These are phyloP conservation scores for Tuber melanosporum DNA, from an alignment of 495 filamentous ascomycete species.

Conservation along the genomic window DNA sequence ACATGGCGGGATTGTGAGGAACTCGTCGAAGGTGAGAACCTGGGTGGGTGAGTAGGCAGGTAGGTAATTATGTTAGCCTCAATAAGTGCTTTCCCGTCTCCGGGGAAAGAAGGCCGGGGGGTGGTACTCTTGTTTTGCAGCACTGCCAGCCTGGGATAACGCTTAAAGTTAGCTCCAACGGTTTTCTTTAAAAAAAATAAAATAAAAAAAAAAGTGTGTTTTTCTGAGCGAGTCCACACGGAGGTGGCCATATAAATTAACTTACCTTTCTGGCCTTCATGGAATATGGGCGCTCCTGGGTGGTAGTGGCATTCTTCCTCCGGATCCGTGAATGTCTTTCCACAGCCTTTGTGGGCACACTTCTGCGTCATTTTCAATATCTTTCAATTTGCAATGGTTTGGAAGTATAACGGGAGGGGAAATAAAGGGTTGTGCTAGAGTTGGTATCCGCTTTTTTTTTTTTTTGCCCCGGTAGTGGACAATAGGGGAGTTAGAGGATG, in stretches of 20 bases:
- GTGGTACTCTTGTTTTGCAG: conserved; percentile 65
- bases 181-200: conserved; percentile 8
- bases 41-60: conserved; percentile 43
- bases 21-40: conserved; percentile 97
- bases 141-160: conserved; percentile 82
- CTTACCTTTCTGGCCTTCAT: conserved; percentile 97
- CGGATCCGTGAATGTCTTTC: conserved; percentile 74
- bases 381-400: background rate
- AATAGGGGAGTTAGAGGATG: background rate
- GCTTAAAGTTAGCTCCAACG: conserved; percentile 14
- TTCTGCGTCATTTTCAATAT: conserved; percentile 64
- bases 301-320: conserved; percentile 87
- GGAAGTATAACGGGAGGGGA: background rate
- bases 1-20: conserved; percentile 88
- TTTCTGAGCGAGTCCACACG: background rate
- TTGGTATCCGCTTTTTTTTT: background rate
- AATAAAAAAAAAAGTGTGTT: too few relatives aligned
- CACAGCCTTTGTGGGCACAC: conserved; percentile 94
- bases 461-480: background rate
- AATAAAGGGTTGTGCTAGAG: background rate
- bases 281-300: conserved; percentile 88
- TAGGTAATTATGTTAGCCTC: conserved; percentile 15
- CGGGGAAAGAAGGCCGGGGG: background rate
- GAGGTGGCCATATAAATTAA: conserved; percentile 24
- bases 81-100: background rate